These are phyloP conservation scores for Cucumis melo DNA, from an alignment of 306 rosid species.

Conservation along the genomic window DNA sequence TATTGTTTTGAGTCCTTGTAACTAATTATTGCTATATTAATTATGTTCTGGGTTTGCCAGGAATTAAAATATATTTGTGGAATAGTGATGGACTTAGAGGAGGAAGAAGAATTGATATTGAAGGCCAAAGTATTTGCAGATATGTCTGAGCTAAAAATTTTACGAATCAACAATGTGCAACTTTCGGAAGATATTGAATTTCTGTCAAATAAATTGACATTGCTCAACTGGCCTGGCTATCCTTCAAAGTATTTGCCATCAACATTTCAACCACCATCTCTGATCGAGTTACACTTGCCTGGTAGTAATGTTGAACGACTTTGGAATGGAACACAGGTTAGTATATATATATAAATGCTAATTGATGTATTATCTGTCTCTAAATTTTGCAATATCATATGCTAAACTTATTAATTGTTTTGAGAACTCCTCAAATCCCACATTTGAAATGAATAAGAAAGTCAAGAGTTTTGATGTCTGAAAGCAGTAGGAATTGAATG, in stretches of 20 bases:
- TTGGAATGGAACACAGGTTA: constrained; percentile 2
- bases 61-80: background rate
- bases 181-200: background rate
- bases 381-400: background rate
- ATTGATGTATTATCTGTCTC: background rate
- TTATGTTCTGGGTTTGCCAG: background rate
- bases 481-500: no score
- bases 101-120: background rate
- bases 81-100: background rate
- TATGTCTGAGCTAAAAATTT: constrained; percentile 3
- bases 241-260: background rate
- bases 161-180: background rate
- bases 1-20: background rate
- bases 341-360: background rate
- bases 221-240: background rate
- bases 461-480: no score
- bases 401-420: background rate
- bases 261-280: background rate
- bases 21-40: background rate
- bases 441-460: no score
- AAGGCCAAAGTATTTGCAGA: background rate
- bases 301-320: background rate
- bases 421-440: no score
- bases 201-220: background rate
- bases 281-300: background rate